Evolutionary conservation across 768 basidiomycete species (phyloP), one percentile per base, ranked within the genome.

Genomic region (Lactarius hengduanensis): DNA sequence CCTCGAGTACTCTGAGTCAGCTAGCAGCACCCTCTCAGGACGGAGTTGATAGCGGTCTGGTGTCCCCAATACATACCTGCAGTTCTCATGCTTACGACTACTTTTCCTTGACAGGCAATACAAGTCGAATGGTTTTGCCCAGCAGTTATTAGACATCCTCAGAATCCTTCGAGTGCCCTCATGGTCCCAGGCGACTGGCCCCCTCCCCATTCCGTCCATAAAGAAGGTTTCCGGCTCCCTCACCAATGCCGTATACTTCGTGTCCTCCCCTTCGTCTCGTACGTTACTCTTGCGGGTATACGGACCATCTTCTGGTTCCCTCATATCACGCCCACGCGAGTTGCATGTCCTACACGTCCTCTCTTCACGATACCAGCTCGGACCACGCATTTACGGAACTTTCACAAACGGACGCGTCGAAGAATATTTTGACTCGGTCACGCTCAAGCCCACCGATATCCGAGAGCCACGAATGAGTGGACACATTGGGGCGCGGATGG

Each of bases 171-270:
- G 80, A 56, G 78, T 90, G 3, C 83, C 85, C 26, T 78, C 78
- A 38, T 94, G 92, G 92, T 73, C 75, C 45, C 78, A 80, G 26
- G 65, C 76, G 2, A 79, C 77, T 56, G 77, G 88, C 53, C 77
- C 77, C 38, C 76, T 84, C 40, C 75, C 82, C 55, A 76, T 78
- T 36, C 73, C 96, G 59, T 80, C 80, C 62, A 83, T 98, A 69
- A 81, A 81, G 74, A 95, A 90, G 74, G 90, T 96, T 28, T 93
- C 95, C 8, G 96, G 96, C 10, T 90, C 93, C 13, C 78, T 98
- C 69, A 99, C 96, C 50, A 99, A 99, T 76, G 90, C 92, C 63
- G 94, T 99, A 63, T 98, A 93, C 79, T 99, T 98, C 78, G 90
- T 98, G 62, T 92, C 95, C 11, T 94, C 86, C 73, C 80, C 85